Percentiles rank a stretch among this genome's conserved stretches.
phyloP scores from a whole-genome alignment of 2,329 filamentous ascomycete genomes.

The Helotiales sp. region DNA sequence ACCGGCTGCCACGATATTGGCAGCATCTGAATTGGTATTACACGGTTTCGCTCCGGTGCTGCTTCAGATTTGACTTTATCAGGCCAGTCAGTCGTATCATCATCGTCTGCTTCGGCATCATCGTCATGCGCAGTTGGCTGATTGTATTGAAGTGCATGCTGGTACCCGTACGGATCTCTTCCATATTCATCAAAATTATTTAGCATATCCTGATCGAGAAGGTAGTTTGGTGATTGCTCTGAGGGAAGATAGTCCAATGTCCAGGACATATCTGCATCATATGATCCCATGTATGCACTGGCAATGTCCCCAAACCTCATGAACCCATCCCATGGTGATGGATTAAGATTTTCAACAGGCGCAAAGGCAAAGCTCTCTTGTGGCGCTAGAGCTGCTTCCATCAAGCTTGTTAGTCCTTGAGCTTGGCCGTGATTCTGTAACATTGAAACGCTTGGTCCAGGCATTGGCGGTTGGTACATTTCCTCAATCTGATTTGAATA shows the following conservation, averaged over 20 bases:
- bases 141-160: conserved; percentile 15
- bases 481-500: conserved; percentile 1
- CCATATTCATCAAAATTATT: conserved; percentile 18
- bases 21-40: conserved; percentile 23
- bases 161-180: conserved; percentile 23
- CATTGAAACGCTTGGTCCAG: conserved; percentile 5
- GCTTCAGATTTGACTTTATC: conserved; percentile 22
- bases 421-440: conserved; percentile 7
- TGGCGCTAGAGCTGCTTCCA: conserved; percentile 32
- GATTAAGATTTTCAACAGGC: conserved; percentile 24
- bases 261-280: conserved; percentile 34
- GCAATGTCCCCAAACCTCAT: conserved; percentile 27
- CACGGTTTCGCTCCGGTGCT: conserved; percentile 11
- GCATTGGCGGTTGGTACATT: conserved; percentile 1
- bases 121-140: conserved; percentile 13
- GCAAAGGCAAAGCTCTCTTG: conserved; percentile 19
- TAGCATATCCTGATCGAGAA: conserved; percentile 20
- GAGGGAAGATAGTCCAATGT: conserved; percentile 26
- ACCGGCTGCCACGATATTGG: conserved; percentile 31
- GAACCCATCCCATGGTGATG: conserved; percentile 30
- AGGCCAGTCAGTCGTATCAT: conserved; percentile 31
- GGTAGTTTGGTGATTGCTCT: conserved; percentile 23
- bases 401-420: conserved; percentile 31
- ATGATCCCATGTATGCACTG: conserved; percentile 30
- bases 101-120: conserved; percentile 29